A percentile compares a stretch with the other conserved stretches of the same genome.
These are phyloP conservation scores for Fragilaria crotonensis DNA, from an alignment of 108 stramenopile species.

Conservation along the genomic window DNA sequence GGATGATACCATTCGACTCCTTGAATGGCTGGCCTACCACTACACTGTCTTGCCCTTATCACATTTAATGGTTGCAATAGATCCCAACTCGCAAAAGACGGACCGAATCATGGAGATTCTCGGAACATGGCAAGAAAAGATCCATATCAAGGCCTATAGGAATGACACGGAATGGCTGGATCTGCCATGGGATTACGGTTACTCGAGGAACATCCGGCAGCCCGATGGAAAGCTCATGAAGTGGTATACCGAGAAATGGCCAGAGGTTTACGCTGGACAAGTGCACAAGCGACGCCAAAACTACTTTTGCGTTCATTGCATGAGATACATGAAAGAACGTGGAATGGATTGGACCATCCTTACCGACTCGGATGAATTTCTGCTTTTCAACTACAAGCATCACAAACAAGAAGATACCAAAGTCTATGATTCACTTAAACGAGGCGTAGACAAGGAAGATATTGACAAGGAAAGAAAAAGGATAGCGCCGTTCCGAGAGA, in stretches of 20 bases:
- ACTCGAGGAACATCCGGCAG: background rate
- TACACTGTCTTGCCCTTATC: conserved; percentile 33
- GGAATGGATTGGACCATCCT: conserved; percentile 37
- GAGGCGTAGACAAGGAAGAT: background rate
- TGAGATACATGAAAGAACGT: background rate
- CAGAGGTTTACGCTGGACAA: conserved; percentile 39
- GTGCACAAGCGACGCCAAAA: conserved; percentile 16
- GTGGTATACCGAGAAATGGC: conserved; percentile 19
- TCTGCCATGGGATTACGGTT: background rate
- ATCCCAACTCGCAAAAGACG: conserved; percentile 26
- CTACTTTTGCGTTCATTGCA: background rate
- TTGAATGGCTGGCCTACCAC: conserved; percentile 57
- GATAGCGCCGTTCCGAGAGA: background rate
- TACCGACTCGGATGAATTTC: conserved; percentile 55
- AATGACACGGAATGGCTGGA: conserved; percentile 5
- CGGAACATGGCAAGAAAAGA: conserved; percentile 15
- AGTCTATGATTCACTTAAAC: background rate
- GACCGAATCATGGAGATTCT: conserved; percentile 7
- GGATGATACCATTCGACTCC: conserved; percentile 33
- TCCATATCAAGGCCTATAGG: background rate
- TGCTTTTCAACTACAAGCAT: conserved; percentile 5
- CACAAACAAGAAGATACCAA: background rate
- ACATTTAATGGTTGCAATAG: conserved; percentile 40
- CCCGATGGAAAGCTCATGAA: background rate
- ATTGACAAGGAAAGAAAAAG: background rate